phyloP scores from a whole-genome alignment of 1,284 basidiomycete species.

The Caloboletus inedulis region DNA sequence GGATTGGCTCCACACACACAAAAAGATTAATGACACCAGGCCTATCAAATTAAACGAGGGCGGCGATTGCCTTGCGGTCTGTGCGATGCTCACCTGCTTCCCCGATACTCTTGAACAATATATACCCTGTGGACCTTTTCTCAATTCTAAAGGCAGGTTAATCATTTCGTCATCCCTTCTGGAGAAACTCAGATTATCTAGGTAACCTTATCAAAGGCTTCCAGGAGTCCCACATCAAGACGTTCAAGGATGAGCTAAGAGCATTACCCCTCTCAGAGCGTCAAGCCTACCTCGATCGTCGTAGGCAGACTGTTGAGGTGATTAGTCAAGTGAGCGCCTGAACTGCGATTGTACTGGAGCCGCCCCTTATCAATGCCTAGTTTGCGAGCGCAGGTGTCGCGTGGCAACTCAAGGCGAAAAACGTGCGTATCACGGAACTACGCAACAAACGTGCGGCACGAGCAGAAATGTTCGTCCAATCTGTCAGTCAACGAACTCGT shows the following conservation, averaged over 20 bases:
- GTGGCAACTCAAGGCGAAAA: constrained; percentile 25
- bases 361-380: constrained; percentile 15
- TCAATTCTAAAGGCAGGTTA: constrained; percentile 22
- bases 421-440: constrained; percentile 18
- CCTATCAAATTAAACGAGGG: constrained; percentile 20
- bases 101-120: constrained; percentile 21
- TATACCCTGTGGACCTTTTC: constrained; percentile 28
- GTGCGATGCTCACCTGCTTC: constrained; percentile 11
- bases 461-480: constrained; percentile 23
- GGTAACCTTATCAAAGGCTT: constrained; percentile 28
- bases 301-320: constrained; percentile 11
- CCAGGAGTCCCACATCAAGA: constrained; percentile 18
- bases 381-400: constrained; percentile 25
- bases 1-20: not conserved
- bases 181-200: constrained; percentile 11
- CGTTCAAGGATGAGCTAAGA: constrained; percentile 18
- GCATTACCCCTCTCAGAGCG: constrained; percentile 14
- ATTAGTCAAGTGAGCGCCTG: constrained; percentile 12
- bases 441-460: constrained; percentile 27
- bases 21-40: constrained; percentile 4
- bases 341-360: not conserved
- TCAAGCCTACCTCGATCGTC: constrained; percentile 23
- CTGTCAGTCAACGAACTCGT: not conserved
- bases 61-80: constrained; percentile 8
- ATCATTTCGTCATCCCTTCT: not conserved